Conservation (phyloP, 1,284 basidiomycete genomes). For the Cystobasidium slooffiae region DNA sequence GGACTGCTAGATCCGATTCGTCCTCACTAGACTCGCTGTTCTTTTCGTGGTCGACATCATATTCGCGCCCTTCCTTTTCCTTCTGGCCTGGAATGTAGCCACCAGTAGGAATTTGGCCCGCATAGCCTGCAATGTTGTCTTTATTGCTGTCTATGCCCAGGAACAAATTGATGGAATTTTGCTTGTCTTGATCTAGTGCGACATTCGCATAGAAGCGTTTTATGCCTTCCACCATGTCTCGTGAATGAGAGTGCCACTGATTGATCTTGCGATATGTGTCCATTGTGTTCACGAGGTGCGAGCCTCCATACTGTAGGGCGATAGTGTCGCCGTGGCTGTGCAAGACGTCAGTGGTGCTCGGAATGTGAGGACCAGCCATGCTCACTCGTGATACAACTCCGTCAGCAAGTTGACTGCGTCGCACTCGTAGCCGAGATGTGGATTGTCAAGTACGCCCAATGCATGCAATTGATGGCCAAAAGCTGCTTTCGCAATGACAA, state of each 20-base stretch:
- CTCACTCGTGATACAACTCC: conserved; percentile 91
- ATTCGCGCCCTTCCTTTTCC: not conserved
- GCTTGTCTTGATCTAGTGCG: conserved; percentile 86
- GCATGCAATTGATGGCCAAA: conserved; percentile 95
- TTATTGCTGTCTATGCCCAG: conserved; percentile 64
- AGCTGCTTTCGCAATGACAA: conserved; percentile 94
- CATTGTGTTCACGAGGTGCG: conserved; percentile 93
- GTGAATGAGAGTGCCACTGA: conserved; percentile 96
- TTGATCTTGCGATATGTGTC: conserved; percentile 95
- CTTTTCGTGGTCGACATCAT: not conserved
- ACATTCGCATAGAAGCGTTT: conserved; percentile 90
- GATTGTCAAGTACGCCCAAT: conserved; percentile 80
- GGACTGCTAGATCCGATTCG: not conserved
- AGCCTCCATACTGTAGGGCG: conserved; percentile 94
- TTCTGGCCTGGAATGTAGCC: not conserved
- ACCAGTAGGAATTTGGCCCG: not conserved
- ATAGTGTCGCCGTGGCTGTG: conserved; percentile 62
- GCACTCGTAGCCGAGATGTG: conserved; percentile 87
- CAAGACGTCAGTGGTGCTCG: not conserved
- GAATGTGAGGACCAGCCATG: not conserved
- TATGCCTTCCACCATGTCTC: conserved; percentile 96
- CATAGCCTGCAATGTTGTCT: conserved; percentile 29
- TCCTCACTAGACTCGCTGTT: not conserved
- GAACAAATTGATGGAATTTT: conserved; percentile 95
- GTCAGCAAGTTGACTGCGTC: conserved; percentile 97